Evolutionary conservation across 2,329 filamentous ascomycete genomes (phyloP), one percentile per base, ranked within the genome.

Genomic region (Hymenoscyphus fructigenus): DNA sequence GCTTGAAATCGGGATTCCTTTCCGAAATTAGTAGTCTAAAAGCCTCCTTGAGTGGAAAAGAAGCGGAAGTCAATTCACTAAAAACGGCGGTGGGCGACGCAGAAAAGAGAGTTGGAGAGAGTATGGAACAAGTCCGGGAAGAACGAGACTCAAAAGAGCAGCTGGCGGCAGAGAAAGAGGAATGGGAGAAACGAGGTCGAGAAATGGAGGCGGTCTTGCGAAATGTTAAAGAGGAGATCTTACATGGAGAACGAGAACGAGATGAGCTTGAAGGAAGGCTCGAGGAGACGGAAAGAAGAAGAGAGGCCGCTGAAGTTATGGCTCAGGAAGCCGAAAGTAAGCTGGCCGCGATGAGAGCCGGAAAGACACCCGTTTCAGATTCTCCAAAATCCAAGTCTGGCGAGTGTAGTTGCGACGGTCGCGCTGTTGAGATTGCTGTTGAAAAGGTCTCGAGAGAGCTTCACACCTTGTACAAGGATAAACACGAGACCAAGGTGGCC

Each of bases 21-120:
- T 96, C 93, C 0, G 92, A 98, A 75, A 96, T 99, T 66, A 96
- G 92, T 67, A 92, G 91, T n/a, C 85, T 99, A 20, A 95, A 92
- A 74, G 95, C 95, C 2, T 94, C 92, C 10, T 82, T 99, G 10
- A 93, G 89, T 72, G 95, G 95, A 59, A 96, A 95, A 74, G 94
- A 98, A 76, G 94, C 94, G 5, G 93, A 98, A 76, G 92, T 95
- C 41, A 84, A 88, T 60, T 94, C 91, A 38, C 84, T 98, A 65
- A 97, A 97, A 76, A 88, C 90, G 55, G 92, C 95, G 0, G 88
- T 98, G 34, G 87, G 87, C 5, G 93, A 98, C 78, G 94, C 95
- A 0, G 95, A 99, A 80, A 91, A 92, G 75, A 89, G 94, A 26
- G 93, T 96, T 23, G 94, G 93, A 34, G 90, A 95, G 79, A 91